These are phyloP conservation scores for Fusarium mangiferae DNA, from an alignment of 2,329 filamentous ascomycete genomes.

Conservation along the genomic window DNA sequence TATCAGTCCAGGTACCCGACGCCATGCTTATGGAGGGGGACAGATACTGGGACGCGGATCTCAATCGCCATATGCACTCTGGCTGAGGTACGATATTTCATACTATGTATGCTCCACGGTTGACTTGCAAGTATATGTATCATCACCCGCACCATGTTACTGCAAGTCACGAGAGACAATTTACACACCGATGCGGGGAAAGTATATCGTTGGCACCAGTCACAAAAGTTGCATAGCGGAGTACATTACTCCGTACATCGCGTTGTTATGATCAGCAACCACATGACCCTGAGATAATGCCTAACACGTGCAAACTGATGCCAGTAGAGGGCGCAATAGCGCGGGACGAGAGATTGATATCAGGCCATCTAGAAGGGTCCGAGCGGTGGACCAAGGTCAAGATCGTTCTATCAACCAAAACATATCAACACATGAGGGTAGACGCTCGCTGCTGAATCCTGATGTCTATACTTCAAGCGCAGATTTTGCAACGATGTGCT, in stretches of 20 bases:
- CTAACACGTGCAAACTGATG: conserved; percentile 16
- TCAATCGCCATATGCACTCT: conserved; percentile 12
- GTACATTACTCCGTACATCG: background rate
- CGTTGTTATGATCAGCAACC: conserved; percentile 29
- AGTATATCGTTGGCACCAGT: conserved; percentile 29
- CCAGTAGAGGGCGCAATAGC: conserved; percentile 9
- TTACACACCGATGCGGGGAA: conserved; percentile 30
- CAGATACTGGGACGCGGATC: conserved; percentile 27
- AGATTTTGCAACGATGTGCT: background rate
- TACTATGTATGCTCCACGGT: background rate
- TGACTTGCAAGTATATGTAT: conserved; percentile 4
- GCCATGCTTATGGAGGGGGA: background rate
- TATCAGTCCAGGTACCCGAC: conserved; percentile 29
- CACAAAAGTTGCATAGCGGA: conserved; percentile 4
- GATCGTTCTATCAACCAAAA: background rate
- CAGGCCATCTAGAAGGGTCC: conserved; percentile 11
- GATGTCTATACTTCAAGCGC: background rate
- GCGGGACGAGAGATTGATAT: conserved; percentile 4
- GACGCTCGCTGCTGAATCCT: background rate
- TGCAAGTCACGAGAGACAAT: conserved; percentile 28
- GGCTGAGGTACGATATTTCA: background rate
- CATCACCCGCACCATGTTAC: conserved; percentile 17
- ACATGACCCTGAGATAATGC: conserved; percentile 39
- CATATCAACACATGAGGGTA: background rate
- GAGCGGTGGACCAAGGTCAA: conserved; percentile 15